Base-by-base conservation (phyloP, 2,329 filamentous ascomycete species). In the Aspergillus niger region DNA sequence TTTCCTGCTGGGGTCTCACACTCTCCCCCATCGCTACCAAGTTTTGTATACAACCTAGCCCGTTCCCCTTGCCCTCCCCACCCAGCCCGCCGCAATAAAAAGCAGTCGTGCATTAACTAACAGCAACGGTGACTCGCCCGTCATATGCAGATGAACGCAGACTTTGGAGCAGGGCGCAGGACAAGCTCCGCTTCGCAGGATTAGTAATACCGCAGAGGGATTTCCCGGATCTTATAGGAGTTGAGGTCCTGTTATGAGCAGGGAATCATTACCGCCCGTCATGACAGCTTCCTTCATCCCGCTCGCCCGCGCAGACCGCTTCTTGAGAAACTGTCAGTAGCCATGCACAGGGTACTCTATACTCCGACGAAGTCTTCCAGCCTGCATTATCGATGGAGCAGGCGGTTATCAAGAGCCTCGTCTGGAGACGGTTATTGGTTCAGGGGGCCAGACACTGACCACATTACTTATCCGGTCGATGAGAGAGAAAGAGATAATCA, bases 271-370 rank as follows among this genome's bases (percentile, higher is more conserved):
- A 10, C 30, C 50, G 17, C 24, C 32, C 32, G 8, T 17, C 26
- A 53, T 55, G 32, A 52, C 47, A 62, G 59, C 59, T 55, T 55
- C 24, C 43, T 50, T 8, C 7, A 17, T 50, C 24, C 47, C 47
- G 47, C 26, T 60, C 28, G 58, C 55, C 61, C 58, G 65, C 59
- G 61, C 61, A 66, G 65, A 65, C 65, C 65, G 65, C 65, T 65
- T 63, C 55, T 66, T 65, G 60, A 57, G 57, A 47, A 17, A 48
- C 32, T n/a, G 41, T 58, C 49, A 38, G 32, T 43, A 20, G 56
- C 39, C 43, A 59, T 59, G 56, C 54, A 48, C 58, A 50, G 52
- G 55, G 57, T 36, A 50, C 47, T 50, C 47, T 20, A 50, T 50
- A 50, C 47, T 50, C 47, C 47, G 47, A 50, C 26, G 26, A 50